phyloP scores from a whole-genome alignment of 2,329 filamentous ascomycete species.

The Pseudogymnoascus sp. region DNA sequence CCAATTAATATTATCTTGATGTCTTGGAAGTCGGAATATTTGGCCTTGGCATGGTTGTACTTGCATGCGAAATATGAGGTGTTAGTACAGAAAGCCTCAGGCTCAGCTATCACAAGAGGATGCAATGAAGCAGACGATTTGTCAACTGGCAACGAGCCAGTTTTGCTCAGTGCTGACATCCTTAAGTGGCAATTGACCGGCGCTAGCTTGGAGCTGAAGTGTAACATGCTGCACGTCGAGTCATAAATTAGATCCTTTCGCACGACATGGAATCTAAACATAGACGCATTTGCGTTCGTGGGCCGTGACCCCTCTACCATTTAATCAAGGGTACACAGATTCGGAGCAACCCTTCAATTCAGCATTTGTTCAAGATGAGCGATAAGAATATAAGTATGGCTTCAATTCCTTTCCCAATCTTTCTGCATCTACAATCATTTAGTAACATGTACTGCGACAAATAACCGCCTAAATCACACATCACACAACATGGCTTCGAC shows the following conservation, averaged over 20 bases:
- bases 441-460: not conserved
- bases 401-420: not conserved
- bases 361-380: not conserved
- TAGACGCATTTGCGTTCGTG: too few species aligned
- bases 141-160: not conserved
- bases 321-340: not conserved
- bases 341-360: not conserved
- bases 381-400: not conserved
- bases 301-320: not conserved
- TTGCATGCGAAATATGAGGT: not conserved
- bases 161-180: not conserved
- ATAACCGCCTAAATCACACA: not conserved
- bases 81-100: not conserved
- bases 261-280: too few species aligned
- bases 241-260: not conserved
- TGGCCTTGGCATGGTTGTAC: not conserved
- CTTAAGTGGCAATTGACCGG: not conserved
- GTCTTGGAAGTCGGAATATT: not conserved
- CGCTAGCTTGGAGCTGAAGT: not conserved
- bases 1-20: not conserved
- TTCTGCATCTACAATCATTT: not conserved
- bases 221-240: not conserved
- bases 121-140: not conserved
- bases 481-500: not conserved
- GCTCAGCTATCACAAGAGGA: not conserved